Evolutionary conservation across 306 rosid species (phyloP), one percentile per base, ranked within the genome.

Genomic region (Cucurbita pepo): DNA sequence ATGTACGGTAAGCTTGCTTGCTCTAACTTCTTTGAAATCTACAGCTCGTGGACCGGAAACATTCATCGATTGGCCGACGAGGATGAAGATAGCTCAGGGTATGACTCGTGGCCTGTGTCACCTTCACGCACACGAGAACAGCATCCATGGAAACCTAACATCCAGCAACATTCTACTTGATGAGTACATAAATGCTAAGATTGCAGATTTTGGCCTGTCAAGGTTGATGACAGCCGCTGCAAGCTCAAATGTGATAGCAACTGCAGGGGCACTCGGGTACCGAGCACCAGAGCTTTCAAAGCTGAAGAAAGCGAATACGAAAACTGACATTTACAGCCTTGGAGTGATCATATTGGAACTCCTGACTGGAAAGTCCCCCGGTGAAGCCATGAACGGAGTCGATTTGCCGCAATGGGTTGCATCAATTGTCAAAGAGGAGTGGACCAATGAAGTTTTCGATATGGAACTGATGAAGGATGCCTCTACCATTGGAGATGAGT

Each of bases 371-470:
- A 91, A 91, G 44, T 87, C 96, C 0, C 97, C 97, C 0, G 90
- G 90, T 0, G 97, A 91, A n/a, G 81, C 94, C 1, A 86, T 84
- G 71, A 89, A 87, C 70, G 94, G 94, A 18, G 73, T 86, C 88
- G 97, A 91, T 47, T 85, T 91, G 81, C 97, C 97, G 0, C 97
- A 91, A 21, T 91, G 94, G 94, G 97, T 91, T 61, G 97, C 96
- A 0, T 91, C 97, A 1, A 91, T 89, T 6, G 97, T 91, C 4
- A 89, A 91, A 58, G 97, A 88, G 75, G 96, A 90, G 64, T 86
- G 96, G 91, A 88, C 94, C 0, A 90, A 90, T 77, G 96, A 90
- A 86, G 97, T 91, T 56, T 91, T 91, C 56, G 97, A 91, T 70
- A 83, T 91, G 88, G 97, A 91, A 69, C 83, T 91, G 30, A 86